These are phyloP conservation scores for Mycena epipterygia DNA, from an alignment of 768 basidiomycete species.

Conservation along the genomic window DNA sequence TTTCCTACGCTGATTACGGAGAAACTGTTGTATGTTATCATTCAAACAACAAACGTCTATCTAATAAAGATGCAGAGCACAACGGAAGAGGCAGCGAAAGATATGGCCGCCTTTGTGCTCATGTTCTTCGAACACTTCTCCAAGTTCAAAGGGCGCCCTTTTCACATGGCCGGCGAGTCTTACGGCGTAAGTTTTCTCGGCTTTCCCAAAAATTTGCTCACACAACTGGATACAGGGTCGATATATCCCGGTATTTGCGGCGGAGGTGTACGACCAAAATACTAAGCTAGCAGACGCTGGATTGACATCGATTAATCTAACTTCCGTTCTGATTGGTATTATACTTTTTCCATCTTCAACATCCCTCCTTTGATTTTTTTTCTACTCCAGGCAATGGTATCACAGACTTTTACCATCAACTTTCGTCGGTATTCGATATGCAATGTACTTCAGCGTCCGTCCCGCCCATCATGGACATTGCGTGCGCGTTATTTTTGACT, in stretches of 20 bases:
- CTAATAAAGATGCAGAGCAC: background rate
- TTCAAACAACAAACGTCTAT: background rate
- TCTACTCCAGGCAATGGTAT: constrained; percentile 56
- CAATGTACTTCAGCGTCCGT: constrained; percentile 58
- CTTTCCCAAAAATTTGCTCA: background rate
- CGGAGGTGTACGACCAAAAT: constrained; percentile 64
- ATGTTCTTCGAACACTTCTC: constrained; percentile 83
- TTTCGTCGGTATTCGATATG: constrained; percentile 59
- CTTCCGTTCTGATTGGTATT: constrained; percentile 60
- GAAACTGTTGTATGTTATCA: constrained; percentile 62
- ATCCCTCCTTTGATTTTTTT: background rate
- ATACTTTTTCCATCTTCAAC: constrained; percentile 30
- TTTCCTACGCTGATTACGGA: constrained; percentile 74
- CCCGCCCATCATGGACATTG: constrained; percentile 51
- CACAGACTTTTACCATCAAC: constrained; percentile 54
- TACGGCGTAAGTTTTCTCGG: constrained; percentile 57
- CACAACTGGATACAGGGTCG: constrained; percentile 53
- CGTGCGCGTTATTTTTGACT: constrained; percentile 38
- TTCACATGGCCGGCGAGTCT: constrained; percentile 73
- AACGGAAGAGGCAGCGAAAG: constrained; percentile 45
- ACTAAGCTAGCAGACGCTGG: constrained; percentile 53
- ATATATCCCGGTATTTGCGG: constrained; percentile 64
- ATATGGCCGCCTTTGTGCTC: constrained; percentile 77
- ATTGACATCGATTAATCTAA: constrained; percentile 62
- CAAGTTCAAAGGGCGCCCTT: constrained; percentile 74